phyloP scores from a whole-genome alignment of 805 yeast genomes.

The Candida succiphila region DNA sequence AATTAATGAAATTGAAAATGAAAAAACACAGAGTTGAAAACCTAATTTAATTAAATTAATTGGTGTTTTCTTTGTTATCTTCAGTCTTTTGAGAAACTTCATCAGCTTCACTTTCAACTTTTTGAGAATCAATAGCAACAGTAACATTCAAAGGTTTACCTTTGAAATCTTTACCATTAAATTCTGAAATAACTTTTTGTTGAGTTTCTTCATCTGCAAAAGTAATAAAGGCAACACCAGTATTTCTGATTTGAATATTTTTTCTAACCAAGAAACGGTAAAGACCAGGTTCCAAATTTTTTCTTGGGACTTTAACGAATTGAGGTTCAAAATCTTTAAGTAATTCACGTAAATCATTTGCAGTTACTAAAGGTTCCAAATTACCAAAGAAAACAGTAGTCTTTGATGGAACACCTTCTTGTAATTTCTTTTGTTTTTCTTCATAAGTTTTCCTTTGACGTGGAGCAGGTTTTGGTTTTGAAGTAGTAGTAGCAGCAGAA shows the following conservation, averaged over 20 bases:
- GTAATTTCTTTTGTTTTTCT: slow-evolving; percentile 21
- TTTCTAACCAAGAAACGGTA: slow-evolving; percentile 32
- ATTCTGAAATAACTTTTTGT: slow-evolving; percentile 43
- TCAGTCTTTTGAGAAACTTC: neutral
- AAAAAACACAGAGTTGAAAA: too few species aligned
- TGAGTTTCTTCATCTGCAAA: slow-evolving; percentile 37
- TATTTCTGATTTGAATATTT: slow-evolving; percentile 39
- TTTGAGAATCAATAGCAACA: slow-evolving; percentile 62
- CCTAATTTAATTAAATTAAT: too few species aligned
- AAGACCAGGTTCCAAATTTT: slow-evolving; percentile 33
- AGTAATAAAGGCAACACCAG: slow-evolving; percentile 59
- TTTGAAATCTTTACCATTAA: slow-evolving; percentile 54
- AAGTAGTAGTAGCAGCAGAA: slow-evolving; percentile 1
- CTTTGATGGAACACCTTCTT: slow-evolving; percentile 43
- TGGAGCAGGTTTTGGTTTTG: slow-evolving; percentile 3
- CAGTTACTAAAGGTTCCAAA: slow-evolving; percentile 40
- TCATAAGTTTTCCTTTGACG: slow-evolving; percentile 12
- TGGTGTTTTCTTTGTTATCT: neutral
- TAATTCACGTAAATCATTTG: slow-evolving; percentile 32
- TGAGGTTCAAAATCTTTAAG: slow-evolving; percentile 40
- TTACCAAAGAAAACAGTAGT: slow-evolving; percentile 56
- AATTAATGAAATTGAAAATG: too few species aligned
- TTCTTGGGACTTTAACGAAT: slow-evolving; percentile 52
- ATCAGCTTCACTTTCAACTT: slow-evolving; percentile 5
- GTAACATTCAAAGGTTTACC: slow-evolving; percentile 62